phyloP scores from a whole-genome alignment of 371 early-diverging fungal species.

The Circinella minor region DNA sequence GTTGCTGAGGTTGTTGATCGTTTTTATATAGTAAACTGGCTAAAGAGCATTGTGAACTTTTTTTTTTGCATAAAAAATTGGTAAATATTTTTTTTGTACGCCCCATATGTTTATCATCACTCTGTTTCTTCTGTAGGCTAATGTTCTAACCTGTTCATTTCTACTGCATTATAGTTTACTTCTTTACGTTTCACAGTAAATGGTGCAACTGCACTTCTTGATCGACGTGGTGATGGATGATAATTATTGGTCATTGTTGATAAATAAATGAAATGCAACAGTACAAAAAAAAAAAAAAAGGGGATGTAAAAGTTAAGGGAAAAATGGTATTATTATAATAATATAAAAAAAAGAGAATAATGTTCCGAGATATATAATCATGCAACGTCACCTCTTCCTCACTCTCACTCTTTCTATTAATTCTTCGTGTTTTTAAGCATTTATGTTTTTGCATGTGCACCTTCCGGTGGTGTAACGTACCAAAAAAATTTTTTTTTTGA shows the following conservation, averaged over 20 bases:
- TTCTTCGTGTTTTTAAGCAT: slow-evolving; percentile 5
- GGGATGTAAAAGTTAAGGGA: too few species aligned
- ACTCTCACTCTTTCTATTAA: too few species aligned
- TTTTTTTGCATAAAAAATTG: slow-evolving; percentile 6
- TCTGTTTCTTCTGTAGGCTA: neutral
- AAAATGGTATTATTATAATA: too few species aligned
- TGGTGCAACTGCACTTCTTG: slow-evolving; percentile 7
- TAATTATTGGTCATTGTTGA: neutral
- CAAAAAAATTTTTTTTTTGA: too few species aligned
- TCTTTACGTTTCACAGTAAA: slow-evolving; percentile 39
- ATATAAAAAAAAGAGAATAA: neutral
- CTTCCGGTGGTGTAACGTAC: too few species aligned
- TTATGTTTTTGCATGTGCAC: too few species aligned
- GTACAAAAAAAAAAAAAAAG: neutral
- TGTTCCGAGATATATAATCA: neutral
- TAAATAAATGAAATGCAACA: neutral
- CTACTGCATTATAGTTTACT: slow-evolving; percentile 37
- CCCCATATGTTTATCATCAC: slow-evolving; percentile 2
- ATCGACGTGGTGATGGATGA: slow-evolving; percentile 11
- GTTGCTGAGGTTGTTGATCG: slow-evolving; percentile 10
- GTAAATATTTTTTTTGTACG: slow-evolving; percentile 12
- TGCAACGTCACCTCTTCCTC: neutral
- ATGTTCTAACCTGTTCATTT: slow-evolving; percentile 21
- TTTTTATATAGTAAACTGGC: slow-evolving; percentile 17
- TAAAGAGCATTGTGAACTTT: slow-evolving; percentile 21